Evolutionary conservation across 2,329 filamentous ascomycete species (phyloP), one percentile per base, ranked within the genome.

Genomic region (Xylaria hypoxylon): DNA sequence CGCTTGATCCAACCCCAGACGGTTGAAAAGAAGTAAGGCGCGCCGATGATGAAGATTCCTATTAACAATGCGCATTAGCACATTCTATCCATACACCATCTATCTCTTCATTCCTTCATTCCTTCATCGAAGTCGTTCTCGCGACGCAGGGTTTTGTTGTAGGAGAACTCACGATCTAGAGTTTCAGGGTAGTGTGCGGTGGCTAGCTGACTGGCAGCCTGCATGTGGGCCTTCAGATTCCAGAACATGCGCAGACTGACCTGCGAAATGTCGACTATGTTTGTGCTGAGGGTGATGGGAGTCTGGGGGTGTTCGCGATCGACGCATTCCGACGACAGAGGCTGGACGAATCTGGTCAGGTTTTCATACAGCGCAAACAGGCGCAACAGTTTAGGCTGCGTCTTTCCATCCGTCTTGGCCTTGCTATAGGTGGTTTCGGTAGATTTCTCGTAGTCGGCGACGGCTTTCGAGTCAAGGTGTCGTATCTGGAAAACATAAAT

Each of bases 181-280:
- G 94, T 98, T 81, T 98, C 95, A 0, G 95, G 95, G 78, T 97
- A 98, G 80, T 97, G 92, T 5, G 94, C 93, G 3, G 94, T 97
- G 5, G 95, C 95, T 61, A 97, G 84, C 66, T 90, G 88, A 75
- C 91, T 94, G 1, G 94, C 94, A 75, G 94, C 91, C 81, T 97
- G 94, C 94, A 98, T 97, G 79, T 97, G 95, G 26, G 82, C 83
- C 83, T 96, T 96, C 68, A 98, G 81, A 80, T 96, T 96, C 95
- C 95, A 97, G 79, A 97, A 97, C 82, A 96, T 94, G 82, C 92
- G 93, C 78, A 98, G 79, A 5, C 93, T 93, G 28, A 97, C 94
- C 15, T 90, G 90, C 17, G 89, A 91, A 70, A 98, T 93, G 78
- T 98, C 95, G 64, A 97, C 94, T 73, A 98, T 97, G 80, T 97